Percentiles rank a stretch among this genome's conserved stretches.
Conservation (phyloP, 2,329 filamentous ascomycete species). For the Aspergillus unguis region DNA sequence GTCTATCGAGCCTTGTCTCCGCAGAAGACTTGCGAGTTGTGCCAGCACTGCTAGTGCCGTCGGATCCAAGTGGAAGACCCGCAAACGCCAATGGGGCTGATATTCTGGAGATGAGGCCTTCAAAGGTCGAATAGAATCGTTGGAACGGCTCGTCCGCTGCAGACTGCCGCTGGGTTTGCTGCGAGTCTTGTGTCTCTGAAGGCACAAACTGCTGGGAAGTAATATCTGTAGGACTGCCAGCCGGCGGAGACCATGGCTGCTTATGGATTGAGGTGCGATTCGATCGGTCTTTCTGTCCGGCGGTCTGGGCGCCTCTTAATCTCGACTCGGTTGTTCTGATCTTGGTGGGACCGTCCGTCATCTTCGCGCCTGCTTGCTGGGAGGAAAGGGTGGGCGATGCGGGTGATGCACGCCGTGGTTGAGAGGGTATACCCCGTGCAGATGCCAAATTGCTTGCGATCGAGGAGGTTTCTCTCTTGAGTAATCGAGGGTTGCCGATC, state of each 20-base stretch:
- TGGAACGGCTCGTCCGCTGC: conserved; percentile 73
- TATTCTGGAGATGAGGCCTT: conserved; percentile 79
- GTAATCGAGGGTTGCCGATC: conserved; percentile 43
- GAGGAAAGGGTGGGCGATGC: conserved; percentile 70
- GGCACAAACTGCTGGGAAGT: conserved; percentile 33
- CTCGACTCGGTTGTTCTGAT: conserved; percentile 31
- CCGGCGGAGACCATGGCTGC: conserved; percentile 35
- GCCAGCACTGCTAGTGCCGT: conserved; percentile 33
- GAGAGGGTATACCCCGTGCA: conserved; percentile 69
- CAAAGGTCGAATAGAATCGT: conserved; percentile 88
- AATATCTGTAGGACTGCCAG: conserved; percentile 33
- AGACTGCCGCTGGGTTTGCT: conserved; percentile 18
- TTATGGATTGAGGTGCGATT: conserved; percentile 24
- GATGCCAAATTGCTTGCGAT: conserved; percentile 87
- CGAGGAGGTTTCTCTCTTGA: conserved; percentile 69
- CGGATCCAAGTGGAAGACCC: conserved; percentile 70
- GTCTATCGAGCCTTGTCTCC: conserved; percentile 36
- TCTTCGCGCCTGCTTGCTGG: conserved; percentile 68
- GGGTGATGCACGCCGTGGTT: conserved; percentile 59
- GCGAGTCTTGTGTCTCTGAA: conserved; percentile 28
- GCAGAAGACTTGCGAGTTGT: conserved; percentile 32
- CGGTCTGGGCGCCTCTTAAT: conserved; percentile 20
- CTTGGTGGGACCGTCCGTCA: conserved; percentile 55
- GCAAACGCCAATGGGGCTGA: conserved; percentile 91
- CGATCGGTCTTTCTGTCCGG: conserved; percentile 24